Percentiles rank a stretch among this genome's conserved stretches.
phyloP scores from a whole-genome alignment of 306 rosid genomes.

The Glycine latifolia region DNA sequence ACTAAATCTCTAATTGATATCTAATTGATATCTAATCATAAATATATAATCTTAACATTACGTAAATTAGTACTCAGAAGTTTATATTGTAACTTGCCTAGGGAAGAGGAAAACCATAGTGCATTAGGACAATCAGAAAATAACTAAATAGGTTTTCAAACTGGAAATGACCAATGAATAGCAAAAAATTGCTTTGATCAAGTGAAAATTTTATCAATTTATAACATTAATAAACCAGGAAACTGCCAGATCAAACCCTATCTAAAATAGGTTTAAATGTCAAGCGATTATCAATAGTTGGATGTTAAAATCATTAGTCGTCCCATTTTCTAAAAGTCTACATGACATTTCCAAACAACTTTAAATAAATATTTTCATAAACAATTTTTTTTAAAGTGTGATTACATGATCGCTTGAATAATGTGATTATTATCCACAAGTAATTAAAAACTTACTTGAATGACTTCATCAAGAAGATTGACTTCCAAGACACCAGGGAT shows the following conservation, averaged over 20 bases:
- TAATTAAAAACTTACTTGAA: slow-evolving; percentile 64
- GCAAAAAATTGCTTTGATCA: background rate
- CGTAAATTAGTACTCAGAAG: no score
- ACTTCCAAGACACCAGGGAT: slow-evolving; percentile 82
- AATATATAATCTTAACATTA: no score
- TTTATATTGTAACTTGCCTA: background rate
- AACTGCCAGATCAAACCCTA: background rate
- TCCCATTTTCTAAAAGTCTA: background rate
- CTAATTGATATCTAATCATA: no score
- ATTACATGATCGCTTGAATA: slow-evolving; percentile 9
- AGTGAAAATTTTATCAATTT: slow-evolving; percentile 9
- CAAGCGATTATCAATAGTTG: background rate
- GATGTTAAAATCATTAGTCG: background rate
- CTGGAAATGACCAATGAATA: slow-evolving; percentile 18
- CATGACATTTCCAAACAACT: slow-evolving; percentile 23
- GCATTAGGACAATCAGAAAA: slow-evolving; percentile 24
- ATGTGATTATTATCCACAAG: slow-evolving; percentile 28
- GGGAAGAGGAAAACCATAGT: slow-evolving; percentile 17
- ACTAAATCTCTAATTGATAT: no score
- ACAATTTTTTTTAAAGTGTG: background rate
- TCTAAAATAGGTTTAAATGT: background rate
- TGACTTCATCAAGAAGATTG: slow-evolving; percentile 66
- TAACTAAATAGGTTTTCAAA: slow-evolving; percentile 15
- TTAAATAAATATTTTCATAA: background rate
- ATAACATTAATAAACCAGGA: slow-evolving; percentile 25